Conservation (phyloP, 2,329 filamentous ascomycete species). For the Paradendryphiella salina region DNA sequence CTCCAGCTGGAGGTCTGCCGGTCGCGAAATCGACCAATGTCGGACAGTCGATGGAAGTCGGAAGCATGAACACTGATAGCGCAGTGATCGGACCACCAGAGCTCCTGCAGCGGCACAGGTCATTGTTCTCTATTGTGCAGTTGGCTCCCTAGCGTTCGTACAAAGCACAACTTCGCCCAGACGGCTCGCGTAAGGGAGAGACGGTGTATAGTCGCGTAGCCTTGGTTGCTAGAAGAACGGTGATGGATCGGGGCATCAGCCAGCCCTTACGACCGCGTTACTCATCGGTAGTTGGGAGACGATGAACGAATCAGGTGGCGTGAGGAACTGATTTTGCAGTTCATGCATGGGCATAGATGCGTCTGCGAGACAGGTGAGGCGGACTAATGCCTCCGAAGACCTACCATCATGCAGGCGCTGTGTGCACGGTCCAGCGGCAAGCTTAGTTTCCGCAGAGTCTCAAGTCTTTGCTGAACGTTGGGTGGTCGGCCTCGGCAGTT, state of each 20-base stretch:
- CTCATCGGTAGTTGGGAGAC: background rate
- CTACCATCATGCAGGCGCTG: conserved; percentile 1
- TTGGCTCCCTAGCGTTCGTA: background rate
- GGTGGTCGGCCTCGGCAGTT: background rate
- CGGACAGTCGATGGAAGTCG: conserved; percentile 16
- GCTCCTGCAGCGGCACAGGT: conserved; percentile 6
- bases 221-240: background rate
- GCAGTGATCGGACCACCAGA: conserved; percentile 16
- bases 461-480: conserved; percentile 4
- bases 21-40: conserved; percentile 18
- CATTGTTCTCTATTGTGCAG: background rate
- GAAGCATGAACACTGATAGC: conserved; percentile 17
- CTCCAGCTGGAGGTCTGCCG: conserved; percentile 14
- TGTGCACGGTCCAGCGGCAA: conserved; percentile 1
- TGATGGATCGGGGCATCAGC: background rate
- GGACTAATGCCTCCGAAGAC: conserved; percentile 8
- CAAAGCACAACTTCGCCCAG: background rate
- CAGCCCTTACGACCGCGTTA: background rate
- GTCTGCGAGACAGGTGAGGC: conserved; percentile 7
- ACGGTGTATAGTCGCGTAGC: background rate
- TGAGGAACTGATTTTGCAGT: background rate
- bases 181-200: background rate
- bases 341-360: conserved; percentile 2
- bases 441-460: conserved; percentile 13
- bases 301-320: background rate